phyloP scores from a whole-genome alignment of 2,329 filamentous ascomycete species.

The Juglanconis oblonga region DNA sequence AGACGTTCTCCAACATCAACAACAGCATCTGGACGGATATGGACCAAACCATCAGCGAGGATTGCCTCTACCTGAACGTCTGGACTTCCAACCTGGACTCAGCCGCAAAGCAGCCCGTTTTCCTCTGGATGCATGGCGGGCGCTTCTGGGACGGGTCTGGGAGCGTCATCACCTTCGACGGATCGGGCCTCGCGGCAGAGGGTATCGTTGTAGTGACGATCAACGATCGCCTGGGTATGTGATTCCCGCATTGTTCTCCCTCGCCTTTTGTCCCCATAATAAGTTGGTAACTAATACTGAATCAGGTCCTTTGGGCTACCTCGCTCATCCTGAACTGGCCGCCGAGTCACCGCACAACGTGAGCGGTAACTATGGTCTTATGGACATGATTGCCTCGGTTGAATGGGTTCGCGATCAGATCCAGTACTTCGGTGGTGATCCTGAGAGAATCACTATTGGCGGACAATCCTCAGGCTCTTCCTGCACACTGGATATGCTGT shows the following conservation, averaged over 20 bases:
- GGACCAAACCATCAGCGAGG: constrained; percentile 41
- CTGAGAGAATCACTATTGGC: constrained; percentile 63
- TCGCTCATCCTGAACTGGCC: constrained; percentile 56
- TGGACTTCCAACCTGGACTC: constrained; percentile 36
- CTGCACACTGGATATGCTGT: constrained; percentile 33
- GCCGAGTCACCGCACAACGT: constrained; percentile 1
- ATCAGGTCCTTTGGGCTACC: constrained; percentile 62
- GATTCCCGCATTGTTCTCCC: no score
- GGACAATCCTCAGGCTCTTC: constrained; percentile 67
- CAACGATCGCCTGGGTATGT: constrained; percentile 68
- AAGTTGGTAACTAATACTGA: background rate
- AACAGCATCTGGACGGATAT: constrained; percentile 23
- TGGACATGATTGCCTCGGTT: constrained; percentile 61
- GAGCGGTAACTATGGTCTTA: constrained; percentile 65
- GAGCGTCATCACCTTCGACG: constrained; percentile 47
- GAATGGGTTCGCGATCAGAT: constrained; percentile 47
- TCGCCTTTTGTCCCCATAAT: background rate
- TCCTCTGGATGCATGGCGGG: constrained; percentile 42
- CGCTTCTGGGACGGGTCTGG: constrained; percentile 44
- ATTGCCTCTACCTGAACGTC: constrained; percentile 68
- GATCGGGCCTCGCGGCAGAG: constrained; percentile 53
- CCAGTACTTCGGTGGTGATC: constrained; percentile 64
- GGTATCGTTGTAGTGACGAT: constrained; percentile 68
- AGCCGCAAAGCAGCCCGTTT: constrained; percentile 35
- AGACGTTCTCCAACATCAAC: constrained; percentile 22